Evolutionary conservation across 495 filamentous ascomycete genomes (phyloP), one percentile per base, ranked within the genome.

Genomic region (Darksidea phi): DNA sequence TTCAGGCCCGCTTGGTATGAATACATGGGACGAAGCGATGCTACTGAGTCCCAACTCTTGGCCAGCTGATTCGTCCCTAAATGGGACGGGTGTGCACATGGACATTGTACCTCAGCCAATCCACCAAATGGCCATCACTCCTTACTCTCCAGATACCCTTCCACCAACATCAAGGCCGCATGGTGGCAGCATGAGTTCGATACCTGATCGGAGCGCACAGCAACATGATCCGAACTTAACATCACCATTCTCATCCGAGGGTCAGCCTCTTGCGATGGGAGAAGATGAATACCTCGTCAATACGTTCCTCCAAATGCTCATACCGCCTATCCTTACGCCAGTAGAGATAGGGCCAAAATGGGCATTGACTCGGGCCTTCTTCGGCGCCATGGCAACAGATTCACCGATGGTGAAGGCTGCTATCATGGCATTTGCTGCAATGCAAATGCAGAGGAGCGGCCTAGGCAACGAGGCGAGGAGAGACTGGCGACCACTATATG

Each of bases 291-390:
- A 54, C 18, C 50, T 61, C 8, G 17, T 61, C 38, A 61, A 54
- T 41, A 54, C 48, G 12, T 61, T 61, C 21, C 41, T 61, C 12
- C 58, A 61, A 21, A 61, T 61, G 58, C 58, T 61, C 17, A 61
- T 61, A 49, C 58, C 58, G 21, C 58, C 58, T 15, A 61, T 61
- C 43, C 50, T 61, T 2, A 61, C 58, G 2, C 58, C 58, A 7
- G 58, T 61, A n/a, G 58, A 61, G 38, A 55, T 61, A 23, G 58
- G 58, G n/a, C 58, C 58, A 6, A 61, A 61, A 20, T 61, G 58
- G 58, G 58, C 58, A 1, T 61, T 49, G 11, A 61, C 58, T 2
- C 36, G 58, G 1, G 58, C 58, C 1, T 61, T 61, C 50, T 61
- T 61, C 32, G 58, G 49, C 12, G 28, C 58, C 2, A 61, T 61